phyloP scores from a whole-genome alignment of 352 stramenopile species.

The Phytophthora sp. region DNA sequence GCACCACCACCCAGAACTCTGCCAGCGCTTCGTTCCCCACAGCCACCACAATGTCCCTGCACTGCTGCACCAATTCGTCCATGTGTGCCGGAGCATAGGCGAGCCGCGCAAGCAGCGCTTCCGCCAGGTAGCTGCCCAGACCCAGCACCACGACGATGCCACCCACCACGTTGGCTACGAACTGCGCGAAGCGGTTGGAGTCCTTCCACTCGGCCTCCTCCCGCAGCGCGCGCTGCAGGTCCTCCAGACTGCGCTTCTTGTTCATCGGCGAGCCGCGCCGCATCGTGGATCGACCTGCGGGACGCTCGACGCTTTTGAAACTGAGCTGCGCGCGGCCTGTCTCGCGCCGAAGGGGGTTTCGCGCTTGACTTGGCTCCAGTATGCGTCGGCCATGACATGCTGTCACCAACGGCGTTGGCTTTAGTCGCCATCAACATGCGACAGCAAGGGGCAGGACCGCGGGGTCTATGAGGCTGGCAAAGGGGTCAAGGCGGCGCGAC shows the following conservation, averaged over 20 bases:
- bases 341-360: slow-evolving; percentile 1
- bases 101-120: slow-evolving; percentile 32
- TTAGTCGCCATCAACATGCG: background rate
- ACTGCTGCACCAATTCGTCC: slow-evolving; percentile 29
- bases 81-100: slow-evolving; percentile 37
- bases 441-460: too few relatives aligned
- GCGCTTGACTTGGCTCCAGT: slow-evolving; percentile 11
- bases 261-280: slow-evolving; percentile 18
- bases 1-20: slow-evolving; percentile 42
- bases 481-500: slow-evolving; percentile 13
- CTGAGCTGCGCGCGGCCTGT: slow-evolving; percentile 16
- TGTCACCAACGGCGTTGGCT: slow-evolving; percentile 1
- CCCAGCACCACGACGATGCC: slow-evolving; percentile 51
- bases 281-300: slow-evolving; percentile 1
- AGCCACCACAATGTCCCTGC: background rate
- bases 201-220: slow-evolving; percentile 61
- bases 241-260: slow-evolving; percentile 35
- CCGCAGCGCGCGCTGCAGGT: slow-evolving; percentile 22
- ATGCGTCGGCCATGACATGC: slow-evolving; percentile 4
- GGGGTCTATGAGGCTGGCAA: background rate
- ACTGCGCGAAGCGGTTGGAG: slow-evolving; percentile 62
- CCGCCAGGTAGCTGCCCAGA: slow-evolving; percentile 44
- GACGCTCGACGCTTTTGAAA: slow-evolving; percentile 15
- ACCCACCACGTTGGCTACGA: slow-evolving; percentile 66
- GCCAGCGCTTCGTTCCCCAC: slow-evolving; percentile 23